A percentile compares a stretch with the other conserved stretches of the same genome.
These are phyloP conservation scores for Cercospora sp. DNA, from an alignment of 2,329 filamentous ascomycete species.

Conservation along the genomic window DNA sequence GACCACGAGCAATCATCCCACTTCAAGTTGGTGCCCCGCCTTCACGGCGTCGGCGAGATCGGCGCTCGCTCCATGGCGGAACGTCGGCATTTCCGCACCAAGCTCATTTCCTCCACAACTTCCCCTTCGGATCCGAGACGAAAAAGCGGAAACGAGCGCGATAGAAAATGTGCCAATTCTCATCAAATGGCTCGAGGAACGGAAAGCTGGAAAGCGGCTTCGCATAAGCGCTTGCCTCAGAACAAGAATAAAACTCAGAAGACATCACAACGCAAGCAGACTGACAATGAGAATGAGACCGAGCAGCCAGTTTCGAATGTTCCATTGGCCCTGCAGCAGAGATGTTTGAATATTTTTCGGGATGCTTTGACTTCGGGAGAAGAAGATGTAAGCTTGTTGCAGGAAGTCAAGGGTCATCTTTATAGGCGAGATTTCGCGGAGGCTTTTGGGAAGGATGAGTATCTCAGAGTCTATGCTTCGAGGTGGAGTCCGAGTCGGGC, in stretches of 20 bases:
- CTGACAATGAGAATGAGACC: neutral
- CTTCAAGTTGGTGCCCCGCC: neutral
- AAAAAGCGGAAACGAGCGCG: neutral
- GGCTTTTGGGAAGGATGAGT: slow-evolving; percentile 72
- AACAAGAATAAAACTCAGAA: slow-evolving; percentile 1
- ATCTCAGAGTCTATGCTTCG: slow-evolving; percentile 79
- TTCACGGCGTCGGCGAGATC: neutral
- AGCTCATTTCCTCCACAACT: neutral
- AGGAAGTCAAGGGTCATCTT: slow-evolving; percentile 81
- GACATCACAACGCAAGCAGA: neutral
- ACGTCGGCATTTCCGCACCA: neutral
- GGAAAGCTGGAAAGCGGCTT: slow-evolving; percentile 17
- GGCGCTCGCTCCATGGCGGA: neutral
- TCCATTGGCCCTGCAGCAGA: slow-evolving; percentile 58
- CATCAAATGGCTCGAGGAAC: slow-evolving; percentile 24
- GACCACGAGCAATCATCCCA: neutral
- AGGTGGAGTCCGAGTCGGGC: slow-evolving; percentile 88
- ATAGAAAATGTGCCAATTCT: neutral
- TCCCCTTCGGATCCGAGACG: neutral
- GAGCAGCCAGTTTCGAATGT: neutral
- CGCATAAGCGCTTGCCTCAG: slow-evolving; percentile 8
- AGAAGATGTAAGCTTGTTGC: slow-evolving; percentile 55
- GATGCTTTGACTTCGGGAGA: slow-evolving; percentile 50
- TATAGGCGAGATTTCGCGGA: slow-evolving; percentile 80
- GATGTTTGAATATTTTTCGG: slow-evolving; percentile 71